phyloP scores from a whole-genome alignment of 192 early-diverging fungal genomes.

The Dispira parvispora region DNA sequence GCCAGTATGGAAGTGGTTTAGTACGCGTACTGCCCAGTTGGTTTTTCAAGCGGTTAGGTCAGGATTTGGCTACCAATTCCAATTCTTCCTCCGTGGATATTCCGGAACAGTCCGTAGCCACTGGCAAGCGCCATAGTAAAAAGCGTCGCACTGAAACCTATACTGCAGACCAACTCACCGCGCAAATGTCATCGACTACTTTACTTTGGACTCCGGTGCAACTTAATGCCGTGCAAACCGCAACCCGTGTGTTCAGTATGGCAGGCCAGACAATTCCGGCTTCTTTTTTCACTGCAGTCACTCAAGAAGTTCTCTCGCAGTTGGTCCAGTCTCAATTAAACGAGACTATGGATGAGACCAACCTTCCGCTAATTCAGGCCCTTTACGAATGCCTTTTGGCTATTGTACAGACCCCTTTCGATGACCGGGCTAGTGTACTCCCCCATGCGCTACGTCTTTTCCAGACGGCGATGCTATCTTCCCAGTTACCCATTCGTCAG shows the following conservation, averaged over 20 bases:
- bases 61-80: neutral
- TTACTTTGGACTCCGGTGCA: neutral
- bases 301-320: neutral
- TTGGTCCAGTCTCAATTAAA: neutral
- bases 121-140: neutral
- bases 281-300: neutral
- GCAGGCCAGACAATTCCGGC: neutral
- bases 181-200: neutral
- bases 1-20: neutral
- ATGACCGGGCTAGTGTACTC: neutral
- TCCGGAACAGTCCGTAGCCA: neutral
- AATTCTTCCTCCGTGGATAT: neutral
- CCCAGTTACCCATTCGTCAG: neutral
- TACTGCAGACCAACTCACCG: neutral
- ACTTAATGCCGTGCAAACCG: neutral
- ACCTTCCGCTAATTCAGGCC: neutral
- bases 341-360: neutral
- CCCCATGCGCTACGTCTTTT: constrained; percentile 1
- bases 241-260: neutral
- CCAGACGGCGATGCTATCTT: neutral
- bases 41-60: neutral
- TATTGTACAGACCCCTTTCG: neutral
- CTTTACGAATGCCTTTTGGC: constrained; percentile 1
- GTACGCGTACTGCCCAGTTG: neutral
- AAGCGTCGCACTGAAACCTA: neutral